A percentile compares a stretch with the other conserved stretches of the same genome.
phyloP scores from a whole-genome alignment of 306 rosid species.

The Comarum palustre region DNA sequence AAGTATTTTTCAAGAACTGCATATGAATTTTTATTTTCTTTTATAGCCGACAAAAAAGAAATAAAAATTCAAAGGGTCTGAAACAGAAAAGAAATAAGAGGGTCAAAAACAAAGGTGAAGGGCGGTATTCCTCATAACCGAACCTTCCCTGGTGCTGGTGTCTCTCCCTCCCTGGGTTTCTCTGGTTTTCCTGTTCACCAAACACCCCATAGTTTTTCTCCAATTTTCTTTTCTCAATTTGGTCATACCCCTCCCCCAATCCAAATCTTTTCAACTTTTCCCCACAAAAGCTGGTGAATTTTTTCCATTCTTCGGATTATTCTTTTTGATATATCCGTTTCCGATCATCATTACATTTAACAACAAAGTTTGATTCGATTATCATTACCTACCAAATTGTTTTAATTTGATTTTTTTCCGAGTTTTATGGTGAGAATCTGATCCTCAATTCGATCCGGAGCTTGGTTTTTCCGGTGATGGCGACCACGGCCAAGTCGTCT shows the following conservation, averaged over 20 bases:
- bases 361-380: no score
- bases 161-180: background rate
- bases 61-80: no score
- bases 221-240: background rate
- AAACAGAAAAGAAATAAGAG: no score
- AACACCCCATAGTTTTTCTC: background rate
- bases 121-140: background rate
- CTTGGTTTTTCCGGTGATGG: conserved; percentile 20
- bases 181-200: background rate
- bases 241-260: background rate
- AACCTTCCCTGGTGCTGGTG: background rate
- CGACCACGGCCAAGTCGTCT: conserved; percentile 51
- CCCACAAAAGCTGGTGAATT: background rate
- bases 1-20: no score
- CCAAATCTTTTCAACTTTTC: background rate
- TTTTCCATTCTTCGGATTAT: no score
- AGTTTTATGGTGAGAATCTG: background rate
- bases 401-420: no score
- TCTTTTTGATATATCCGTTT: no score
- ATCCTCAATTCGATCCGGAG: conserved; percentile 8
- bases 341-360: no score
- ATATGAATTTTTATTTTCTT: no score
- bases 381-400: no score
- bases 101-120: no score
- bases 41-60: no score